Evolutionary conservation across 2,329 filamentous ascomycete genomes (phyloP).

Genomic region (Ustulina deusta): DNA sequence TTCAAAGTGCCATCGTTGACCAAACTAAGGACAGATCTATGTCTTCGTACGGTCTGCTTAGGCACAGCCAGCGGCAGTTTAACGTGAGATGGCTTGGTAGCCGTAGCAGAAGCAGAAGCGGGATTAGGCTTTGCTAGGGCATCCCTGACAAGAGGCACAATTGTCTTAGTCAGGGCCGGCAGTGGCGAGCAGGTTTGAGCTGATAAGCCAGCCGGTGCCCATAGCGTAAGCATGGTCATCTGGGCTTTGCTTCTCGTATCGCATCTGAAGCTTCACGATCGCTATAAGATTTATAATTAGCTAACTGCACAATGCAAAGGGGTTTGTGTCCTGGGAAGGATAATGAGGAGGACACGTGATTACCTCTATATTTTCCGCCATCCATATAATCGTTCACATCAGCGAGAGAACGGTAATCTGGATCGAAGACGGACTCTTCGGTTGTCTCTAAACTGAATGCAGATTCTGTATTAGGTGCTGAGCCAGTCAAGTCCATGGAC

Average conservation of each 20-base stretch:
- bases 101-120: neutral
- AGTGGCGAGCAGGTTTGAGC: slow-evolving; percentile 14
- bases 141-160: slow-evolving; percentile 10
- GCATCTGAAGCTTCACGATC: slow-evolving; percentile 27
- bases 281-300: neutral
- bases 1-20: slow-evolving; percentile 25
- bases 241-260: slow-evolving; percentile 18
- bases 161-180: slow-evolving; percentile 4
- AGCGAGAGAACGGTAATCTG: slow-evolving; percentile 18
- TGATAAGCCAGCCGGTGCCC: slow-evolving; percentile 22
- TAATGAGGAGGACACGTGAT: neutral
- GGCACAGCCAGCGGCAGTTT: neutral
- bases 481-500: slow-evolving; percentile 20
- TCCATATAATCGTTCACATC: slow-evolving; percentile 18
- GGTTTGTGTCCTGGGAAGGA: neutral
- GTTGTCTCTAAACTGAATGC: slow-evolving; percentile 16
- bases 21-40: slow-evolving; percentile 14
- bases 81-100: neutral
- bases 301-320: slow-evolving; percentile 2
- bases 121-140: slow-evolving; percentile 5
- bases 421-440: slow-evolving; percentile 23
- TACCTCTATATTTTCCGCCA: slow-evolving; percentile 23
- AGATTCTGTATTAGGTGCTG: slow-evolving; percentile 4
- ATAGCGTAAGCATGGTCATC: slow-evolving; percentile 12
- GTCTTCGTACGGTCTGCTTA: slow-evolving; percentile 10